A percentile compares a stretch with the other conserved stretches of the same genome.
Conservation (phyloP, 495 filamentous ascomycete genomes). For the Penicillium steckii region DNA sequence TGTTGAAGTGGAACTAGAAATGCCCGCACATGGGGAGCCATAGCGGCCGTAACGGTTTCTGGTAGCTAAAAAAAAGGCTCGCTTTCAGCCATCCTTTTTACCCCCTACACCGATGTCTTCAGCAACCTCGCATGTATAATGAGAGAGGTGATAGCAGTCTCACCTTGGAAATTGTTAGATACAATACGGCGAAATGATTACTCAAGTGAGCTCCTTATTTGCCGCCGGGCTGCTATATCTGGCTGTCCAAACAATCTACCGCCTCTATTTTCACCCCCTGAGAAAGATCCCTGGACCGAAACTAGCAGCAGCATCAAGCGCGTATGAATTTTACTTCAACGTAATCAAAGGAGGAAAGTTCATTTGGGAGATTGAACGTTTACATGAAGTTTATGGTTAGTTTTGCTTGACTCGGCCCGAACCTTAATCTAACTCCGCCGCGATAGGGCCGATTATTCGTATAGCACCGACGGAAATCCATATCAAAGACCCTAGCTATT, state of each 20-base stretch:
- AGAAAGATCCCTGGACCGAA: slow-evolving; percentile 45
- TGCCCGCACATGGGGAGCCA: too few species aligned
- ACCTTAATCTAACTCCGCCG: background rate
- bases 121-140: background rate
- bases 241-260: slow-evolving; percentile 31
- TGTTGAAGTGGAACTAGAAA: background rate
- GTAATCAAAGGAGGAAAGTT: slow-evolving; percentile 19
- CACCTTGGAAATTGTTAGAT: background rate
- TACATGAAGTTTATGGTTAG: slow-evolving; percentile 49
- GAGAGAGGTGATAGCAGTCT: too few species aligned
- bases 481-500: slow-evolving; percentile 33
- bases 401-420: background rate
- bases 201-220: background rate
- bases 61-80: too few species aligned
- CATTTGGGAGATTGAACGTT: slow-evolving; percentile 22
- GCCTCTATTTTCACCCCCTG: slow-evolving; percentile 50
- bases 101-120: too few species aligned
- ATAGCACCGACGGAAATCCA: slow-evolving; percentile 36
- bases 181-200: background rate
- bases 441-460: background rate
- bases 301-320: slow-evolving; percentile 44
- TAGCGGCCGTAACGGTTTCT: too few species aligned
- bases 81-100: too few species aligned
- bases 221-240: background rate
- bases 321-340: slow-evolving; percentile 54